Percentiles rank a stretch among this genome's conserved stretches.
These are phyloP conservation scores for Tylopilus balloui DNA, from an alignment of 768 basidiomycete species.

Conservation along the genomic window DNA sequence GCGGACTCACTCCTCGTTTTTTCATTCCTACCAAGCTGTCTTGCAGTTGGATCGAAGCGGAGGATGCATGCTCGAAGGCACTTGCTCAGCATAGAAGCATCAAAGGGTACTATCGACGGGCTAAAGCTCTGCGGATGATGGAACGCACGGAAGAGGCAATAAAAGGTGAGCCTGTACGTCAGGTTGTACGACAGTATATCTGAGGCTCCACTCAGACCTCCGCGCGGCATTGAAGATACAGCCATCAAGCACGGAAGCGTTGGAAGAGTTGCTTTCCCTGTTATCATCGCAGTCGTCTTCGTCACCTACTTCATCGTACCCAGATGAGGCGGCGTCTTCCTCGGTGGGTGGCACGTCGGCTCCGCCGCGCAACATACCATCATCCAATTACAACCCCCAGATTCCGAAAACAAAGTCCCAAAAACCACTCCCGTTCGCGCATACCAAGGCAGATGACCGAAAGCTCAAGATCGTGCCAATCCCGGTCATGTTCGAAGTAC, in stretches of 20 bases:
- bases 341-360: conserved; percentile 21
- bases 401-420: conserved; percentile 38
- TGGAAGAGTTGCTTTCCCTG: conserved; percentile 49
- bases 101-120: conserved; percentile 68
- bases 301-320: conserved; percentile 4
- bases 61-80: conserved; percentile 63
- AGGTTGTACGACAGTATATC: background rate
- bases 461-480: conserved; percentile 50
- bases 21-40: conserved; percentile 15
- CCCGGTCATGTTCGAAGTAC: conserved; percentile 40
- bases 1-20: conserved; percentile 23
- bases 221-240: conserved; percentile 58
- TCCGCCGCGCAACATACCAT: conserved; percentile 5
- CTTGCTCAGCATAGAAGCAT: conserved; percentile 60
- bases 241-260: conserved; percentile 59
- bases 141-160: conserved; percentile 53
- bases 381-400: conserved; percentile 31
- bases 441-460: conserved; percentile 46
- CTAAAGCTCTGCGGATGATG: conserved; percentile 61
- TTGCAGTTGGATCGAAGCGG: conserved; percentile 66
- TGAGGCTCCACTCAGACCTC: conserved; percentile 42
- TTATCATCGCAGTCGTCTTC: conserved; percentile 21
- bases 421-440: conserved; percentile 51
- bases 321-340: conserved; percentile 29
- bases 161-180: conserved; percentile 39